A percentile compares a stretch with the other conserved stretches of the same genome.
phyloP scores from a whole-genome alignment of 108 stramenopile species.

The Asterionellopsis glacialis region DNA sequence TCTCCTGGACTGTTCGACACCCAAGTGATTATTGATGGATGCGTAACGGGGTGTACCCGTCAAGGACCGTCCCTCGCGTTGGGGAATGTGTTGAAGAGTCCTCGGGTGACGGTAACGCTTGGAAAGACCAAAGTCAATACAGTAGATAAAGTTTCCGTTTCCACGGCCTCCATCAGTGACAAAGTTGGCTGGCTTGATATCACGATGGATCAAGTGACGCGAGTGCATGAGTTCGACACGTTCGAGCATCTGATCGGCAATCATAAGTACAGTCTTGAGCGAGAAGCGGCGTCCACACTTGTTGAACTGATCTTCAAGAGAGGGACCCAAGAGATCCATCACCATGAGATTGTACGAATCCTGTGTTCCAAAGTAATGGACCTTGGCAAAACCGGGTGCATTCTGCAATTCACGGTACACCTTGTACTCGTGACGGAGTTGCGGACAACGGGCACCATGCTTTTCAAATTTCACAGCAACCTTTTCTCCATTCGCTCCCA shows the following conservation, averaged over 20 bases:
- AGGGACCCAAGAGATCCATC: slow-evolving; percentile 98
- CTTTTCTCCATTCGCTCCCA: slow-evolving; percentile 85
- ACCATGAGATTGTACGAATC: slow-evolving; percentile 99
- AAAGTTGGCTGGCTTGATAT: slow-evolving; percentile 98
- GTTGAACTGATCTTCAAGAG: slow-evolving; percentile 98
- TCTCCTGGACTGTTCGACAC: slow-evolving; percentile 95
- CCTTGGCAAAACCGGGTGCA: slow-evolving; percentile 93
- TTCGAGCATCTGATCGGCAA: slow-evolving; percentile 98
- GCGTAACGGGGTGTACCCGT: slow-evolving; percentile 97
- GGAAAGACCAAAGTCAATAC: slow-evolving; percentile 97
- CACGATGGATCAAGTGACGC: slow-evolving; percentile 93
- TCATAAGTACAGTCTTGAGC: slow-evolving; percentile 93
- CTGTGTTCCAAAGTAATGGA: slow-evolving; percentile 96
- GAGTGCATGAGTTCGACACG: slow-evolving; percentile 97
- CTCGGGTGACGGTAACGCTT: slow-evolving; percentile 97
- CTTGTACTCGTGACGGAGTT: slow-evolving; percentile 99
- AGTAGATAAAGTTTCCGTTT: slow-evolving; percentile 89
- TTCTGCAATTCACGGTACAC: slow-evolving; percentile 98
- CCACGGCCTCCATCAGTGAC: slow-evolving; percentile 86
- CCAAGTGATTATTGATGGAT: slow-evolving; percentile 98
- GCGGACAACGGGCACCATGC: slow-evolving; percentile 84
- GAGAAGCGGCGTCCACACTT: slow-evolving; percentile 94
- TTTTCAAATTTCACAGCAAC: slow-evolving; percentile 94
- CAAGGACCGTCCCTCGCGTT: slow-evolving; percentile 91
- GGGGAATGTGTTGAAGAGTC: slow-evolving; percentile 97